Percentiles rank a stretch among this genome's conserved stretches.
These are phyloP conservation scores for Cercospora brassicicola DNA, from an alignment of 2,329 filamentous ascomycete species.

Conservation along the genomic window DNA sequence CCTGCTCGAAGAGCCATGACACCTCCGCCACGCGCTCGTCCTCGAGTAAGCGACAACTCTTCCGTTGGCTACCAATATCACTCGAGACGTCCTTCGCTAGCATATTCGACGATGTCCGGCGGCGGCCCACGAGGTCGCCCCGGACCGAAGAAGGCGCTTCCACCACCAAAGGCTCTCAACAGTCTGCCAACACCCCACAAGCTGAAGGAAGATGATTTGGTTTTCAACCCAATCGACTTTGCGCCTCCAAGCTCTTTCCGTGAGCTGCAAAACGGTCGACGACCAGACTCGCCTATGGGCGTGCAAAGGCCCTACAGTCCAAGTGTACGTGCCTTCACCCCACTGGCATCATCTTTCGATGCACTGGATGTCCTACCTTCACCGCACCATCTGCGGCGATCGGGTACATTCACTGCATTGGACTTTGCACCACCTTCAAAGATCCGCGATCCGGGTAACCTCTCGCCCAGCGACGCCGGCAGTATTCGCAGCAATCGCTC, in stretches of 20 bases:
- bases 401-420: constrained; percentile 72
- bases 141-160: constrained; percentile 58
- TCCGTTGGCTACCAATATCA: constrained; percentile 40
- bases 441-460: constrained; percentile 61
- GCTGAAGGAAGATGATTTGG: constrained; percentile 69
- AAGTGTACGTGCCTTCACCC: constrained; percentile 71
- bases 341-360: constrained; percentile 79
- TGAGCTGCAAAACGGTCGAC: constrained; percentile 67
- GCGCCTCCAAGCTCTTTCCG: constrained; percentile 67
- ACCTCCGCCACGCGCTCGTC: constrained; percentile 71
- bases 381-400: constrained; percentile 78
- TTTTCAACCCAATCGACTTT: constrained; percentile 78
- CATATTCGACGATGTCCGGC: constrained; percentile 38
- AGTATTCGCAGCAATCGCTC: constrained; percentile 68
- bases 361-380: constrained; percentile 83
- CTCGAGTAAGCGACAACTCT: constrained; percentile 48
- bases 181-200: constrained; percentile 83
- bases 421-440: constrained; percentile 79
- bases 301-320: constrained; percentile 68
- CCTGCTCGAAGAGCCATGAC: constrained; percentile 92
- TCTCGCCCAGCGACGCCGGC: constrained; percentile 48
- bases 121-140: constrained; percentile 31
- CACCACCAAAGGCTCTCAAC: constrained; percentile 71
- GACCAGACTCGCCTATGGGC: constrained; percentile 61
- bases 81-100: constrained; percentile 38